Evolutionary conservation across 495 filamentous ascomycete species (phyloP).

Genomic region (Astrothelium subdiscretum): DNA sequence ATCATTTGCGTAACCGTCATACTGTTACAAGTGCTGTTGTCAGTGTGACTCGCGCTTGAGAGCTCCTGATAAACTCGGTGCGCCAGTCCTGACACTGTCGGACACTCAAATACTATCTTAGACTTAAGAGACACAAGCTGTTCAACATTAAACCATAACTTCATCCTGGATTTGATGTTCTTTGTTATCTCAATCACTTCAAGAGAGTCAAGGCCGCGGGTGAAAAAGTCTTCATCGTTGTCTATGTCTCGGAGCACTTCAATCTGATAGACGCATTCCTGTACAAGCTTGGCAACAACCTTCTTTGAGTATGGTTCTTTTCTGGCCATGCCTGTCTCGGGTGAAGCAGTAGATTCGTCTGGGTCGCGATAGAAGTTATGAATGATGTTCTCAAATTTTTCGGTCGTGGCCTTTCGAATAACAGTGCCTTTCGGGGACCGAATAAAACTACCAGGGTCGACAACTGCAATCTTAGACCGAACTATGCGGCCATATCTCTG

Average conservation of each 20-base stretch:
- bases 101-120: neutral
- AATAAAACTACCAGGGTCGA: conserved; percentile 24
- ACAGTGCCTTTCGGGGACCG: conserved; percentile 38
- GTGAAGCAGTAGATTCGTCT: too few species aligned
- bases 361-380: conserved; percentile 29
- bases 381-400: conserved; percentile 28
- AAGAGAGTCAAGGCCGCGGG: conserved; percentile 6
- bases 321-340: conserved; percentile 33
- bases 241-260: conserved; percentile 22
- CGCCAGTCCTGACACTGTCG: neutral
- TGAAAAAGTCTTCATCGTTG: neutral
- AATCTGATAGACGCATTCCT: conserved; percentile 9
- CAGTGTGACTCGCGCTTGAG: neutral
- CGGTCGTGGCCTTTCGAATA: conserved; percentile 23
- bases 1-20: neutral
- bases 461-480: conserved; percentile 32
- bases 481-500: conserved; percentile 34
- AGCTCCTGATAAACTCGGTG: neutral
- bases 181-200: neutral
- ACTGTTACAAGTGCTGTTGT: conserved; percentile 5
- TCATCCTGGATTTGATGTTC: neutral
- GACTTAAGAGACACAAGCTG: neutral
- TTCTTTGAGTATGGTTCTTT: neutral
- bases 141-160: neutral
- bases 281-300: neutral